Evolutionary conservation across 140 eudicot species (phyloP), one percentile per base, ranked within the genome.

Genomic region (Anethum foeniculum): DNA sequence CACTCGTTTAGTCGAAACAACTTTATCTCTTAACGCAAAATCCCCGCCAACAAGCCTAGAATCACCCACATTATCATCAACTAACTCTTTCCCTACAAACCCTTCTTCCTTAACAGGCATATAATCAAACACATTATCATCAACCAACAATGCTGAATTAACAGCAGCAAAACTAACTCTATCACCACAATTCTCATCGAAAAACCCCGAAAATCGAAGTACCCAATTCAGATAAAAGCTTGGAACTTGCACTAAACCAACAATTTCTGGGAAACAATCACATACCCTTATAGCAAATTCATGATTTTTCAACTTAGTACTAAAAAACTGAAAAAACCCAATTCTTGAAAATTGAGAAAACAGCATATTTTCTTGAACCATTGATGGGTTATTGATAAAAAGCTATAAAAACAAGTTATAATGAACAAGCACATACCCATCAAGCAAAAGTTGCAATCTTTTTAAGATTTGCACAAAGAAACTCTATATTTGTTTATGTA

Each of bases 111-210:
- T 25, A 21, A 51, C 58, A 46, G 85, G 83, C 49, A 52, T 38
- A 28, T 12, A 46, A 58, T 82, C 87, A 80, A 72, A 79, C 71
- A 48, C 41, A 72, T 67, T 0, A 34, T 87, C 85, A 75, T 83
- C 91, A 38, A 51, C 43, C 39, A 78, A 52, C 46, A 77, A 39
- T 25, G 85, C 86, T 0, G 83, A 36, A 71, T 81, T 67, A 74
- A 72, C 79, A 67, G 81, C 38, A 8, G 82, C 27, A 13, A 82
- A 73, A 69, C 76, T 69, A 81, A 84, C 10, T 69, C 84, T 67
- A 80, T 77, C 46, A 72, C 80, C 21, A 54, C 58, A 62, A 44
- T 19, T 64, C 0, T 48, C 68, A 38, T 30, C 12, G 16, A 16
- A 73, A 72, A 41, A 7, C 27, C 9, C 36, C 58, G 41, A 44